A percentile compares a stretch with the other conserved stretches of the same genome.
Evolutionary conservation across 208 protist genomes (phyloP).

Genomic region (Wallacemonas sp.): DNA sequence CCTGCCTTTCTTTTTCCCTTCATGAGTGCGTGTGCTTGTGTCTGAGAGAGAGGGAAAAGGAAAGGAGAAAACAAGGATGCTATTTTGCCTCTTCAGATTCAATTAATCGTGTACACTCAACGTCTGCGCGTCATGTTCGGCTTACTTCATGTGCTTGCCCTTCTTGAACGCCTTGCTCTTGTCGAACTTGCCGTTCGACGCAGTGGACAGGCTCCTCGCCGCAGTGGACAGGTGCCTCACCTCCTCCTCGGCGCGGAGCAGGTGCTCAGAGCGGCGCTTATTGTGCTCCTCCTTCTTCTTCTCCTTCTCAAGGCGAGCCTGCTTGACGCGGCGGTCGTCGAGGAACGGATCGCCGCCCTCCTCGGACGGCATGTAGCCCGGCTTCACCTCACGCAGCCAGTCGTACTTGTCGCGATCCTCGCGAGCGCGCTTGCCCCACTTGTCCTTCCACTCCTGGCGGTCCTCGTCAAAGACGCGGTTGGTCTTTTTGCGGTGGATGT

Average conservation of each 20-base stretch:
- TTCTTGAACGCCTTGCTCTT: slow-evolving; percentile 70
- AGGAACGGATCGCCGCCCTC: slow-evolving; percentile 93
- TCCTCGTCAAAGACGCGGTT: slow-evolving; percentile 92
- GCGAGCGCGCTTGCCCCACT: slow-evolving; percentile 91
- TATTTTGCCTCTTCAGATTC: too few species aligned
- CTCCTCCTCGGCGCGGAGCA: slow-evolving; percentile 72
- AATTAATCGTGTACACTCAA: too few species aligned
- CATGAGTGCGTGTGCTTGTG: too few species aligned
- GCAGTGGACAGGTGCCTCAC: slow-evolving; percentile 80
- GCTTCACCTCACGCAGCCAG: slow-evolving; percentile 92
- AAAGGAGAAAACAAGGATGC: too few species aligned
- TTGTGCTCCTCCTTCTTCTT: slow-evolving; percentile 93
- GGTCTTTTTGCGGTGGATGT: slow-evolving; percentile 87
- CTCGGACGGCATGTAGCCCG: slow-evolving; percentile 80
- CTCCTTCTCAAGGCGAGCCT: slow-evolving; percentile 83
- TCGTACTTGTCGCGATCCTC: slow-evolving; percentile 91
- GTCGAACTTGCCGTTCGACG: slow-evolving; percentile 94
- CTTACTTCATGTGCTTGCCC: slow-evolving; percentile 47
- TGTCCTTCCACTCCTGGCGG: slow-evolving; percentile 90
- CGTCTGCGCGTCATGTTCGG: too few species aligned
- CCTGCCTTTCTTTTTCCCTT: slow-evolving; percentile 74
- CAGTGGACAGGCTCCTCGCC: slow-evolving; percentile 74
- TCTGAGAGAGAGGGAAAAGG: too few species aligned
- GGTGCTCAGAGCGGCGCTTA: slow-evolving; percentile 78
- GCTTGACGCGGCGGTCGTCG: slow-evolving; percentile 83